phyloP scores from a whole-genome alignment of 768 basidiomycete species.

The Lyophyllum decastes region DNA sequence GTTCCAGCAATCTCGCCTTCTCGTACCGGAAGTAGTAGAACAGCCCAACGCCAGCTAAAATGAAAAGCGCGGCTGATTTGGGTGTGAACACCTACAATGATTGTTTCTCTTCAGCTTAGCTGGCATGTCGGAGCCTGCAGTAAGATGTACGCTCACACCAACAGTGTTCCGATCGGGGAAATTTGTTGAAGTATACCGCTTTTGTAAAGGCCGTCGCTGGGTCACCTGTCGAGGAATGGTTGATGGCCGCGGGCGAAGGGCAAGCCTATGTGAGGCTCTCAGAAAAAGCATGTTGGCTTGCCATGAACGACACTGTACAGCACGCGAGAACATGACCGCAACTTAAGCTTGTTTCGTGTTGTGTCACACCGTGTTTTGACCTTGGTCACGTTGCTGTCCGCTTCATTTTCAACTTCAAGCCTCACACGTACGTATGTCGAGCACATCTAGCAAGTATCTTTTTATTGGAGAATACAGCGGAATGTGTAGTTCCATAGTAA shows the following conservation, averaged over 20 bases:
- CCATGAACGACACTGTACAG: slow-evolving; percentile 14
- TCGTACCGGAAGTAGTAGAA: slow-evolving; percentile 89
- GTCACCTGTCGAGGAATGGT: background rate
- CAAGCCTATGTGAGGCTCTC: background rate
- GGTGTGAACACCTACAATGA: slow-evolving; percentile 85
- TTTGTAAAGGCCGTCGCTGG: background rate
- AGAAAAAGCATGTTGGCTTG: background rate
- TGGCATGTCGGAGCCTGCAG: background rate
- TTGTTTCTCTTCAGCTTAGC: background rate
- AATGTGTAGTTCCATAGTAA: background rate
- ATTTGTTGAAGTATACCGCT: slow-evolving; percentile 29
- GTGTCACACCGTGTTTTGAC: slow-evolving; percentile 1
- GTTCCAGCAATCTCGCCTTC: slow-evolving; percentile 75
- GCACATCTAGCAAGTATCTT: background rate
- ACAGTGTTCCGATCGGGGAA: slow-evolving; percentile 33
- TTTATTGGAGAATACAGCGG: background rate
- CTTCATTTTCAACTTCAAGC: background rate
- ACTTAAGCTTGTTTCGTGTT: slow-evolving; percentile 4
- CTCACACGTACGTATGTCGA: background rate
- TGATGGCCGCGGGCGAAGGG: background rate
- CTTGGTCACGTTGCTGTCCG: background rate
- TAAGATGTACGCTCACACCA: slow-evolving; percentile 27
- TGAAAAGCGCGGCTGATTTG: slow-evolving; percentile 77
- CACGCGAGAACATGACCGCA: slow-evolving; percentile 14
- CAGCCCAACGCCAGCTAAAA: slow-evolving; percentile 79